Percentiles rank a stretch among this genome's conserved stretches.
These are phyloP conservation scores for Fusarium sp. DNA, from an alignment of 2,329 filamentous ascomycete genomes.

Conservation along the genomic window DNA sequence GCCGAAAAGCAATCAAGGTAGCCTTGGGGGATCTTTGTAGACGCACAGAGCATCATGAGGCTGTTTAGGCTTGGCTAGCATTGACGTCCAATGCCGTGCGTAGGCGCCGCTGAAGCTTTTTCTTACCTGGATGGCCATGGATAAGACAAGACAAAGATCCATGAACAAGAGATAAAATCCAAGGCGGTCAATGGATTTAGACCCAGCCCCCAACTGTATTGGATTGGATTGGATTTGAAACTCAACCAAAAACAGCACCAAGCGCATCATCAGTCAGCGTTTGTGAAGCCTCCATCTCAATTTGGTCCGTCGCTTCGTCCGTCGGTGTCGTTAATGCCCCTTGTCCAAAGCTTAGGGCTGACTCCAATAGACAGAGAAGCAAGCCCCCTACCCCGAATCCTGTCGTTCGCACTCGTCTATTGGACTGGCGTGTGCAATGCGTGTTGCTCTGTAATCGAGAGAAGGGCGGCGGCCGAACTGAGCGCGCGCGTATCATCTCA, in stretches of 20 bases:
- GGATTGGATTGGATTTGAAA: neutral
- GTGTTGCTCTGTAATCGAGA: conserved; percentile 11
- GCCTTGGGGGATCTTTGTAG: conserved; percentile 1
- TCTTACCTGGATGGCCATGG: neutral
- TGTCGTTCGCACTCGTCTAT: conserved; percentile 3
- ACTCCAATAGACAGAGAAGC: conserved; percentile 2
- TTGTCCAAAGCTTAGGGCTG: conserved; percentile 34
- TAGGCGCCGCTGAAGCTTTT: neutral
- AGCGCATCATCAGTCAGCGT: conserved; percentile 17
- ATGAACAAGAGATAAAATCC: neutral
- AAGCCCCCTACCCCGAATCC: conserved; percentile 11
- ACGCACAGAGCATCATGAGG: neutral
- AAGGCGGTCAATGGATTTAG: neutral
- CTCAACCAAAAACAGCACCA: neutral
- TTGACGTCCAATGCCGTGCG: neutral
- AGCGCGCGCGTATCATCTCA: conserved; percentile 23
- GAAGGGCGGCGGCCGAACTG: neutral
- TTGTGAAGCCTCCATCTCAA: conserved; percentile 18
- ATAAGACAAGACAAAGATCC: neutral
- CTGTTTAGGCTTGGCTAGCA: neutral
- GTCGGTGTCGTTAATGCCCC: neutral
- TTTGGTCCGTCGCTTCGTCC: conserved; percentile 33
- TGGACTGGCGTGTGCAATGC: neutral
- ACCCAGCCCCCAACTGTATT: neutral
- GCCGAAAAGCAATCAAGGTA: neutral